A percentile compares a stretch with the other conserved stretches of the same genome.
Evolutionary conservation across 768 basidiomycete species (phyloP).

Genomic region (Rhodotorula babjevae): DNA sequence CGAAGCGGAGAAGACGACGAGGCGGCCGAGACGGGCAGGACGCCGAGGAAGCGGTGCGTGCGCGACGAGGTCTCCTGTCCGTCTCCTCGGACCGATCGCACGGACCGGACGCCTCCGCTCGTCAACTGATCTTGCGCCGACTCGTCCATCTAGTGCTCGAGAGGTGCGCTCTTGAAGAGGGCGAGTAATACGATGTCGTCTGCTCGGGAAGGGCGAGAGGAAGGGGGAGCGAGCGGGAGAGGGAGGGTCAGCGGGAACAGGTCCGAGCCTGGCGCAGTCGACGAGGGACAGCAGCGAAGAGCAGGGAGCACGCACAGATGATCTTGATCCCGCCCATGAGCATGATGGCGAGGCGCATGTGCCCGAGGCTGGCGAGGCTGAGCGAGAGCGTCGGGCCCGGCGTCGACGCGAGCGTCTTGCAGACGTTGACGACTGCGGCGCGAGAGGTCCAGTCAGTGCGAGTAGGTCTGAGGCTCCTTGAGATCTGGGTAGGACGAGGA

Average conservation of each 20-base stretch:
- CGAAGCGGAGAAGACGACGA: no score
- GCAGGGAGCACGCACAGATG: slow-evolving; percentile 4
- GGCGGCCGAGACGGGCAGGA: no score
- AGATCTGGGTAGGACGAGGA: no score
- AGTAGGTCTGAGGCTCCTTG: neutral
- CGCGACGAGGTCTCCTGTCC: no score
- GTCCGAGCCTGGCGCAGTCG: no score
- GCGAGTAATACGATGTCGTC: slow-evolving; percentile 20
- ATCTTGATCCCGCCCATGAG: slow-evolving; percentile 23
- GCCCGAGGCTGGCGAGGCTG: slow-evolving; percentile 3
- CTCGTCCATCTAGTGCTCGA: slow-evolving; percentile 16
- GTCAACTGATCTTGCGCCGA: no score
- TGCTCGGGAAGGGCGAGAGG: neutral
- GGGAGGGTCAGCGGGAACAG: no score
- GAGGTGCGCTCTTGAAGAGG: slow-evolving; percentile 18
- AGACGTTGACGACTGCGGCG: slow-evolving; percentile 36
- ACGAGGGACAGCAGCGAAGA: no score
- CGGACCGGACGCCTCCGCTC: neutral
- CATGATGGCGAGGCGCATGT: slow-evolving; percentile 19
- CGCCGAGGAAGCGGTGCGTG: no score
- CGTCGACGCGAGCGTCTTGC: slow-evolving; percentile 28
- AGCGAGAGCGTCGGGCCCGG: slow-evolving; percentile 28
- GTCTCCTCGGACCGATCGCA: no score
- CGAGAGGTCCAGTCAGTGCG: neutral
- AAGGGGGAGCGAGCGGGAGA: no score